A percentile compares a stretch with the other conserved stretches of the same genome.
Evolutionary conservation across 805 yeast genomes (phyloP).

Genomic region (Candida rishiriensis): DNA sequence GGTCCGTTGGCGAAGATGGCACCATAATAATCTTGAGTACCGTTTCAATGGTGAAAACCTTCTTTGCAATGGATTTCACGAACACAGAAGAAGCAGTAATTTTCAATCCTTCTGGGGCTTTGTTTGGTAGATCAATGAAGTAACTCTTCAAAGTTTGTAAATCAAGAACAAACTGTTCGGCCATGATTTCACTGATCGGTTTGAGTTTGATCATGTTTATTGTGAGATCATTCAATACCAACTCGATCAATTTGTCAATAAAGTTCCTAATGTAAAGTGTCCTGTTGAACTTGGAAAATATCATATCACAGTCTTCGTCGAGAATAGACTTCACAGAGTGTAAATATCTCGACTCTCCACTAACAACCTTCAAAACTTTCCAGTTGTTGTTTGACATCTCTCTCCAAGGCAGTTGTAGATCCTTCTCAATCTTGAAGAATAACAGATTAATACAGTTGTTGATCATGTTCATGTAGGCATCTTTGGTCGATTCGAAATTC

Average conservation of each 20-base stretch:
- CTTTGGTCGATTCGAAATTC: constrained; percentile 53
- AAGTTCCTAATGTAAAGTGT: constrained; percentile 68
- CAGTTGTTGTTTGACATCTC: constrained; percentile 78
- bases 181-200: constrained; percentile 64
- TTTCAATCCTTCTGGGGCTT: constrained; percentile 34
- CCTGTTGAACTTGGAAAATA: constrained; percentile 57
- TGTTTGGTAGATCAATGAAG: constrained; percentile 44
- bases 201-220: constrained; percentile 54
- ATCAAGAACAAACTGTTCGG: constrained; percentile 81
- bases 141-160: constrained; percentile 56
- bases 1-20: constrained; percentile 59
- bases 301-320: constrained; percentile 39
- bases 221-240: constrained; percentile 50
- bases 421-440: constrained; percentile 53
- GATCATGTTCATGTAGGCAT: constrained; percentile 52
- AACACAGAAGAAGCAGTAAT: constrained; percentile 23
- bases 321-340: constrained; percentile 49
- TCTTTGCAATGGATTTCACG: constrained; percentile 22
- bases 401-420: constrained; percentile 71
- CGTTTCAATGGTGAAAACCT: constrained; percentile 41
- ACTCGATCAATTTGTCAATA: constrained; percentile 72
- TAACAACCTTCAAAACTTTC: constrained; percentile 58
- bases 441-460: constrained; percentile 53
- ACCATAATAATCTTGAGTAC: constrained; percentile 67
- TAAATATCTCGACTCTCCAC: constrained; percentile 70